Evolutionary conservation across 2,329 filamentous ascomycete genomes (phyloP).

Genomic region (Xylariaceae sp.): DNA sequence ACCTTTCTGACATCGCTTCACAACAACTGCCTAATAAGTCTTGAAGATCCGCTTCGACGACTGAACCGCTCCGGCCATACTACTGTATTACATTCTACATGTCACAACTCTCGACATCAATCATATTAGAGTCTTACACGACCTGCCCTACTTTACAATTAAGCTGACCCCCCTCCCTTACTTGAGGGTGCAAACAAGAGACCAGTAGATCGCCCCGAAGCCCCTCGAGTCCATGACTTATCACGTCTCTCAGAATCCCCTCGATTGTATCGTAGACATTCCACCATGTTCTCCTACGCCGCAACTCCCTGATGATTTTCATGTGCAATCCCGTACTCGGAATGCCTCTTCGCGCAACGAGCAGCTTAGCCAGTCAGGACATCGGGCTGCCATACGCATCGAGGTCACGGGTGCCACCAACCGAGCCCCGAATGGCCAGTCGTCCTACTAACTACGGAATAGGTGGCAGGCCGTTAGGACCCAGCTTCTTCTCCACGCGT

Average conservation of each 20-base stretch:
- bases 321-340: not conserved
- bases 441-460: not conserved
- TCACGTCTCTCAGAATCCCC: not conserved
- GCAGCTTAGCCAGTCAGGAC: slow-evolving; percentile 12
- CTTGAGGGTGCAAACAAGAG: not conserved
- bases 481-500: slow-evolving; percentile 11
- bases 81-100: not conserved
- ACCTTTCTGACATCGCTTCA: not conserved
- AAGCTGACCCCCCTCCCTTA: not conserved
- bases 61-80: not conserved
- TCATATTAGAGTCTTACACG: not conserved
- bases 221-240: not conserved
- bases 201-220: not conserved
- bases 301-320: not conserved
- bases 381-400: slow-evolving; percentile 13
- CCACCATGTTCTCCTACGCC: not conserved
- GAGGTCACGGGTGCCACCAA: slow-evolving; percentile 19
- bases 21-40: not conserved
- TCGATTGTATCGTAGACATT: not conserved
- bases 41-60: not conserved
- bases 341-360: slow-evolving; percentile 10
- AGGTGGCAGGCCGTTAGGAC: slow-evolving; percentile 5
- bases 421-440: slow-evolving; percentile 15
- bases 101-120: not conserved
- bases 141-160: not conserved